Conservation (phyloP, 768 basidiomycete species). For the Mycena latifolia region DNA sequence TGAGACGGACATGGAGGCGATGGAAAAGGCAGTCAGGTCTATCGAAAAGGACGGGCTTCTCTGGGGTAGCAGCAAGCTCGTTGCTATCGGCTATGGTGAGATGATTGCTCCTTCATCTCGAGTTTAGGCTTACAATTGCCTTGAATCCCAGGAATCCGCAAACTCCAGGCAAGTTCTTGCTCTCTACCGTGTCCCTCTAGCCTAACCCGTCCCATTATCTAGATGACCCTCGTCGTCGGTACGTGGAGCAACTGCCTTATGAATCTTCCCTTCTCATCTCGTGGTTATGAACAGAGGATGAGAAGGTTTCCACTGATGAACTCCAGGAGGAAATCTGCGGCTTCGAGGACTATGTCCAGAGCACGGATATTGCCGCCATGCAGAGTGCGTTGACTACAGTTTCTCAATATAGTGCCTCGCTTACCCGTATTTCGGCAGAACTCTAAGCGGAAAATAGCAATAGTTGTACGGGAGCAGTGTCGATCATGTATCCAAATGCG, state of each 20-base stretch:
- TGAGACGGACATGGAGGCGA: constrained; percentile 94
- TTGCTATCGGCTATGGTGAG: constrained; percentile 85
- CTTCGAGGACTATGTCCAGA: constrained; percentile 92
- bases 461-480: constrained; percentile 11
- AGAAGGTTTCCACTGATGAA: constrained; percentile 92
- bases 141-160: constrained; percentile 75
- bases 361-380: constrained; percentile 93
- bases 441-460: constrained; percentile 25
- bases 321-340: constrained; percentile 92
- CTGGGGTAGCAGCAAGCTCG: constrained; percentile 95
- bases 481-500: constrained; percentile 24
- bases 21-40: constrained; percentile 88
- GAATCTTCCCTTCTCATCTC: constrained; percentile 7
- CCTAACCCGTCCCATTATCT: neutral
- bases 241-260: constrained; percentile 38
- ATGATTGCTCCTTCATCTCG: constrained; percentile 1
- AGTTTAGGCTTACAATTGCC: constrained; percentile 11
- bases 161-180: constrained; percentile 70
- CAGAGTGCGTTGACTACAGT: constrained; percentile 73
- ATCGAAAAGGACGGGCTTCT: constrained; percentile 92
- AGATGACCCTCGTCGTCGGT: constrained; percentile 73
- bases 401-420: neutral
- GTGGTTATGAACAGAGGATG: constrained; percentile 78
- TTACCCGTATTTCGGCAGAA: constrained; percentile 26
- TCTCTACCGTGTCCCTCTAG: constrained; percentile 61